These are phyloP conservation scores for Penicillium crustosum DNA, from an alignment of 2,329 filamentous ascomycete genomes.

Conservation along the genomic window DNA sequence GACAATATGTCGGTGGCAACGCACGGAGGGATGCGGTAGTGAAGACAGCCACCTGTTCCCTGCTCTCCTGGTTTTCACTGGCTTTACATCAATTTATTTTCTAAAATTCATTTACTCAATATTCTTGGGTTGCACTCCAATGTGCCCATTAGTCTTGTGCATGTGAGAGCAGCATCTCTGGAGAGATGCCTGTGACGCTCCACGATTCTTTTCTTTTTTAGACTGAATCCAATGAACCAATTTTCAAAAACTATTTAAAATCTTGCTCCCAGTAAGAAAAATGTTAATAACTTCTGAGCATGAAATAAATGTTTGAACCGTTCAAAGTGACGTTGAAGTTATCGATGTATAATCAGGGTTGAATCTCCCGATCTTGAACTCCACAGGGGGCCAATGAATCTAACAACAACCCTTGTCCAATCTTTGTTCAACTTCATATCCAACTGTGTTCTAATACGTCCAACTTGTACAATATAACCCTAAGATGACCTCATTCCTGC, in stretches of 20 bases:
- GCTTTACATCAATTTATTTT: too few relatives aligned
- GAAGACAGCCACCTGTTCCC: too few relatives aligned
- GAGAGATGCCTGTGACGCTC: neutral
- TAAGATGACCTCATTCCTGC: slow-evolving; percentile 2
- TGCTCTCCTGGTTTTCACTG: neutral
- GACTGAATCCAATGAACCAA: neutral
- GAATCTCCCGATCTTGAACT: neutral
- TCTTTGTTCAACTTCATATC: neutral
- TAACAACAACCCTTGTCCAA: neutral
- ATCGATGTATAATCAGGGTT: neutral
- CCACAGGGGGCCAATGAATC: neutral
- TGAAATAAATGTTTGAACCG: neutral
- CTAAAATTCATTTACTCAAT: neutral
- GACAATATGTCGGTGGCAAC: neutral
- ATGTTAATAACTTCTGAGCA: neutral
- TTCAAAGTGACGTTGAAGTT: neutral
- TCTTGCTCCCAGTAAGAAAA: neutral
- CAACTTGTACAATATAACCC: neutral
- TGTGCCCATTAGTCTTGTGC: neutral
- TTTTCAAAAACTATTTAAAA: neutral
- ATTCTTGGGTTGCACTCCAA: neutral
- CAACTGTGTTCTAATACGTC: neutral
- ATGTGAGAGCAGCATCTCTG: neutral
- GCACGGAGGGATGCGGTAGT: neutral
- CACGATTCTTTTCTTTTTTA: neutral